phyloP scores from a whole-genome alignment of 2,329 filamentous ascomycete species.

The Claviceps fusiformis region DNA sequence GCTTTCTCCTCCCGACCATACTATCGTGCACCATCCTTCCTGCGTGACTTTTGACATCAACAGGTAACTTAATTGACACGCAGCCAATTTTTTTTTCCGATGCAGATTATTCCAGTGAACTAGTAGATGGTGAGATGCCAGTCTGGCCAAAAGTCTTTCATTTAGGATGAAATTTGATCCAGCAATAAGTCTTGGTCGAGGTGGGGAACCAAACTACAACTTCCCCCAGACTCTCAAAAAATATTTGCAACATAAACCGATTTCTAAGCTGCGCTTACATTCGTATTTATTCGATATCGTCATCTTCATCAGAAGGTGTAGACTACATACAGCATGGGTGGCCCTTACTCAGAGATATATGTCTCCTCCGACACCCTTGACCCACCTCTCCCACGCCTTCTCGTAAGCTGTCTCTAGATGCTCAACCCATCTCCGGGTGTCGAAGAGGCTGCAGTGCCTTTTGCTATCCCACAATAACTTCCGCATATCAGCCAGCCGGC shows the following conservation, averaged over 20 bases:
- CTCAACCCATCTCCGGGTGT: slow-evolving; percentile 80
- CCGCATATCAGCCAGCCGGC: slow-evolving; percentile 65
- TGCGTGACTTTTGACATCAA: not conserved
- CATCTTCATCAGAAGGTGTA: not conserved
- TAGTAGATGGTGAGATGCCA: not conserved
- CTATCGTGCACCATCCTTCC: not conserved
- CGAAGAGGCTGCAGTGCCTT: slow-evolving; percentile 78
- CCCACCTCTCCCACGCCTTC: slow-evolving; percentile 81
- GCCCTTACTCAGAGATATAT: slow-evolving; percentile 52
- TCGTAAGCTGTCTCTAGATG: slow-evolving; percentile 84
- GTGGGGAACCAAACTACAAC: not conserved
- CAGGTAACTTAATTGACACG: too few species aligned
- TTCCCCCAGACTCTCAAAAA: not conserved
- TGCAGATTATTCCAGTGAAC: not conserved
- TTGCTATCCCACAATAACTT: slow-evolving; percentile 70
- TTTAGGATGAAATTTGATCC: not conserved
- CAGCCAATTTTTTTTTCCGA: not conserved
- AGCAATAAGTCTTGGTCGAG: not conserved
- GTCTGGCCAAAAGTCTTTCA: not conserved
- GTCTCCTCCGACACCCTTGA: slow-evolving; percentile 74
- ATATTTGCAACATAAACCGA: not conserved
- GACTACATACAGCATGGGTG: not conserved
- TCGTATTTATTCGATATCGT: slow-evolving; percentile 2
- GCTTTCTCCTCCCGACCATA: not conserved
- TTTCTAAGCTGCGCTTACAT: not conserved